Percentiles rank a stretch among this genome's conserved stretches.
Evolutionary conservation across 1,284 basidiomycete genomes (phyloP).

Genomic region (Tilletia walkeri): DNA sequence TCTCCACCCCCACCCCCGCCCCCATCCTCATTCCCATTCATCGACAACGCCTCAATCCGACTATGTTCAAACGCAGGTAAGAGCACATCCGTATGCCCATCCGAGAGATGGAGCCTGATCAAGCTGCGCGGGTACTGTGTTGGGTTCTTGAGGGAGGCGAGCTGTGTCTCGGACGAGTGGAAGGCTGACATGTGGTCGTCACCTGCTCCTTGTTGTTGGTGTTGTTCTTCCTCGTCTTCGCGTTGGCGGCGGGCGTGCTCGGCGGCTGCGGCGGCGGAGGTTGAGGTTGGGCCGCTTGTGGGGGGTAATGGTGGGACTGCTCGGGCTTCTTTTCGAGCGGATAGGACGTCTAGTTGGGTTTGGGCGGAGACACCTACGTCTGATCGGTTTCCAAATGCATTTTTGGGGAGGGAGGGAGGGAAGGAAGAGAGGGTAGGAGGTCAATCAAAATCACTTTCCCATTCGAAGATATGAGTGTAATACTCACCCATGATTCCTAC

Average conservation of each 20-base stretch:
- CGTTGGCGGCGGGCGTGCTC: neutral
- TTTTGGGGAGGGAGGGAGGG: too few relatives aligned
- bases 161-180: neutral
- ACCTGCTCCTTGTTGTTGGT: neutral
- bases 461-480: neutral
- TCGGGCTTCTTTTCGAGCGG: neutral
- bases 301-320: neutral
- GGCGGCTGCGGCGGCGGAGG: neutral
- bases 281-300: neutral
- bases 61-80: conserved; percentile 1
- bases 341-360: conserved; percentile 6
- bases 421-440: too few relatives aligned
- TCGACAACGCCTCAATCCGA: conserved; percentile 3
- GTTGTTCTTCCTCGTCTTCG: neutral
- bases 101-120: neutral
- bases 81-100: neutral
- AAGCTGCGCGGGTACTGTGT: neutral
- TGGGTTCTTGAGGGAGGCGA: neutral
- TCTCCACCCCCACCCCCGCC: neutral
- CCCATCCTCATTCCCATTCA: neutral
- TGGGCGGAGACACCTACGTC: conserved; percentile 8
- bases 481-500: conserved; percentile 16
- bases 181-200: conserved; percentile 11
- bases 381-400: neutral
- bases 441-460: neutral